Evolutionary conservation across 768 basidiomycete species (phyloP), one percentile per base, ranked within the genome.

Genomic region (Collybia nuda): DNA sequence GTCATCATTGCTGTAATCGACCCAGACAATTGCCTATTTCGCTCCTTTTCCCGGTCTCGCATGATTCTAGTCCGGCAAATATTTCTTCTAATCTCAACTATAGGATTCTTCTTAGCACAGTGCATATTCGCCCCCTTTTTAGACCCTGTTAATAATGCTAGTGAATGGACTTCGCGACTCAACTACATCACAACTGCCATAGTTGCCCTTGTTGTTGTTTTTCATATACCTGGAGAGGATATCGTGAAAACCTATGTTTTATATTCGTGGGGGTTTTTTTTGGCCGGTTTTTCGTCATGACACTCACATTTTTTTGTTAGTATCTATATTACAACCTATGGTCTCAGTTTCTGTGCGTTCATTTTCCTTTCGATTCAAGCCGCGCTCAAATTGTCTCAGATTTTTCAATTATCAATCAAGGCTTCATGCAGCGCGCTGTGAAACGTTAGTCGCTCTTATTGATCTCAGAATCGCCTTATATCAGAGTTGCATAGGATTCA

Each of bases 1-100:
- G 64, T 88, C 22, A 75, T 86, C 18, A 74, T 86, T 36, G 84
- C 87, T 5, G 65, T 89, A 45, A 74, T 90, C 53, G 78, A 85
- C 65, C 75, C 81, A 17, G 71, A 88, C 60, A 92, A 90, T 62
- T 92, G 90, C 62, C 62, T 86, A 4, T 87, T 92, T 60, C 84
- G 85, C 40, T 66, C 72, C 23, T 64, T 75, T 28, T 67, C 78
- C 19, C 71, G 79, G n/a, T 68, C 71, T 3, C 66, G 64, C n/a
- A 71, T 89, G 40, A 66, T 75, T 7, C 64, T 88, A 36, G 68
- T 79, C 41, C 81, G 88, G 1, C 86, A 91, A 60, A 70, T 78
- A 18, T 60, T 85, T 15, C 74, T 92, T 12, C 66, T 89, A 15
- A 56, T 74, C 6, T 75, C 81, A 28, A 82, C 82, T 48, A 56